These are phyloP conservation scores for Candida krabiensis DNA, from an alignment of 805 yeast species.

Conservation along the genomic window DNA sequence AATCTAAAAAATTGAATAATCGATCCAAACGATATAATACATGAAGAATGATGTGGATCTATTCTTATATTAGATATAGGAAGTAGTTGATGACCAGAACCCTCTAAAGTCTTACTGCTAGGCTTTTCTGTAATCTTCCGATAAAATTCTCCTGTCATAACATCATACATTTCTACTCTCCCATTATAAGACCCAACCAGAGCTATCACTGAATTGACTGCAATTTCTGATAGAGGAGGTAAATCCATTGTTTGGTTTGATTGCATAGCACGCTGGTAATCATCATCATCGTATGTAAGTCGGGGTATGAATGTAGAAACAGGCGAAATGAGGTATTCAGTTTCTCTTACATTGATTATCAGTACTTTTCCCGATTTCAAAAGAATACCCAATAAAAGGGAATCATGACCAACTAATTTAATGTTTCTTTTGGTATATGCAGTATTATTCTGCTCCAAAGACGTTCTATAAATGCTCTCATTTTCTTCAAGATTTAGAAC, in stretches of 20 bases:
- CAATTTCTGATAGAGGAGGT: constrained; percentile 30
- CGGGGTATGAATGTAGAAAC: constrained; percentile 21
- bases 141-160: constrained; percentile 41
- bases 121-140: constrained; percentile 29
- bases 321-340: constrained; percentile 22
- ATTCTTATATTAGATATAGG: constrained; percentile 21
- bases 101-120: constrained; percentile 17
- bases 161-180: constrained; percentile 40
- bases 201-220: constrained; percentile 29
- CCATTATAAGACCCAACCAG: constrained; percentile 46
- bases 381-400: constrained; percentile 31
- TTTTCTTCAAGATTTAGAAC: constrained; percentile 8
- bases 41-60: constrained; percentile 29
- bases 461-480: constrained; percentile 20
- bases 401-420: constrained; percentile 30
- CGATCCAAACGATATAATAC: constrained; percentile 43
- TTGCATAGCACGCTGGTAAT: constrained; percentile 14
- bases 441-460: constrained; percentile 25
- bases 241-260: constrained; percentile 20
- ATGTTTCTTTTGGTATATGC: constrained; percentile 13
- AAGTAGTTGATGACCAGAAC: constrained; percentile 13
- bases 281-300: constrained; percentile 21
- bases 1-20: constrained; percentile 46
- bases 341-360: constrained; percentile 41
- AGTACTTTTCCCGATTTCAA: constrained; percentile 41